Conservation (phyloP, 129 eudicot genomes). For the Silybum marianum region DNA sequence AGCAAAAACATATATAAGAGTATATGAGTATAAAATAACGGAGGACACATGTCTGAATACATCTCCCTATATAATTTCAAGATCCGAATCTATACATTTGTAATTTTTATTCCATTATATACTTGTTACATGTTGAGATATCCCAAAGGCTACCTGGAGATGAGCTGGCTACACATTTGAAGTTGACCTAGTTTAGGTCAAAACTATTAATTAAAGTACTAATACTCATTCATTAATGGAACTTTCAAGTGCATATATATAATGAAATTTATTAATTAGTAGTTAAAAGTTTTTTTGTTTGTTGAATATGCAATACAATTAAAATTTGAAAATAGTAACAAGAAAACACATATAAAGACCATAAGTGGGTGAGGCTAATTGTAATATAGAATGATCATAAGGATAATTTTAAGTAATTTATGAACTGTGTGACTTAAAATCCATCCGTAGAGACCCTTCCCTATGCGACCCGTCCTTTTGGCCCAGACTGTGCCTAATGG, state of each 20-base stretch:
- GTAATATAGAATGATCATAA: too few relatives aligned
- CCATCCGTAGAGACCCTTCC: too few relatives aligned
- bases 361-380: too few relatives aligned
- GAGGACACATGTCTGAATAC: not conserved
- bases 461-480: too few relatives aligned
- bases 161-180: not conserved
- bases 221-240: not conserved
- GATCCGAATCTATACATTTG: conserved; percentile 1
- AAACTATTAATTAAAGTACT: not conserved
- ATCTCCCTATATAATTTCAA: not conserved
- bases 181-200: not conserved
- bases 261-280: not conserved
- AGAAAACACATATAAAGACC: too few relatives aligned
- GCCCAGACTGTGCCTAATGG: too few relatives aligned
- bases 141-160: conserved; percentile 1
- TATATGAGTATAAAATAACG: not conserved
- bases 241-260: not conserved
- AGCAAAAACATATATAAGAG: not conserved
- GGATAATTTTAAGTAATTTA: too few relatives aligned
- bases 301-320: too few relatives aligned
- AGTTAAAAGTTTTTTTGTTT: not conserved
- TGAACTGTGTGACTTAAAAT: too few relatives aligned
- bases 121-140: not conserved
- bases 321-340: too few relatives aligned
- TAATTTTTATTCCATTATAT: not conserved